Evolutionary conservation across 2,329 filamentous ascomycete genomes (phyloP).

Genomic region (Anthostomella pinea): DNA sequence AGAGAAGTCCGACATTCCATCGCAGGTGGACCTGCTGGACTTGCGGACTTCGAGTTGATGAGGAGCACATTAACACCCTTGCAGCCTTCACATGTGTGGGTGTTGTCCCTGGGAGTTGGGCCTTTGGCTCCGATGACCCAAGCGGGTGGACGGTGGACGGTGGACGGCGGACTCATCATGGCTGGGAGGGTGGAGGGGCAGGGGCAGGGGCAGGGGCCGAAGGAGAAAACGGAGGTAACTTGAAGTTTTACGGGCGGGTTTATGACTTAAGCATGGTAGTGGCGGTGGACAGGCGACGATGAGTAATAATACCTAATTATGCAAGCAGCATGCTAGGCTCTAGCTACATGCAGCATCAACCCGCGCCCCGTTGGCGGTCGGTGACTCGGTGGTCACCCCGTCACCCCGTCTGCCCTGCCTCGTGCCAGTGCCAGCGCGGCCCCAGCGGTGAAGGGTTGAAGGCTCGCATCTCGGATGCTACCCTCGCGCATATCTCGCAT

Average conservation of each 20-base stretch:
- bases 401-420: too few relatives aligned
- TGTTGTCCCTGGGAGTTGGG: too few relatives aligned
- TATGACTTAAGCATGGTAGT: constrained; percentile 26
- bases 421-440: constrained; percentile 8
- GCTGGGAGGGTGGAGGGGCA: background rate
- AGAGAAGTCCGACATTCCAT: constrained; percentile 23
- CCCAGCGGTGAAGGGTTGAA: constrained; percentile 10
- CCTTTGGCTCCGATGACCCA: constrained; percentile 28
- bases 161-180: too few relatives aligned
- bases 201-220: constrained; percentile 1
- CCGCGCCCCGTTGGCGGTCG: too few relatives aligned
- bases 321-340: too few relatives aligned
- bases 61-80: constrained; percentile 3
- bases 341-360: too few relatives aligned
- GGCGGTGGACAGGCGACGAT: constrained; percentile 14
- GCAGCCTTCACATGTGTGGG: too few relatives aligned
- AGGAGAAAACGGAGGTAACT: constrained; percentile 14
- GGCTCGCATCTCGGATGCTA: constrained; percentile 13
- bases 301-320: constrained; percentile 17
- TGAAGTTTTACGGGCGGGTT: constrained; percentile 19
- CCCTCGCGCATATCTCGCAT: constrained; percentile 17
- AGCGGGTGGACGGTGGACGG: too few relatives aligned
- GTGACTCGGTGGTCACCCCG: too few relatives aligned
- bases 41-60: constrained; percentile 3
- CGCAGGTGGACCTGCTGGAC: too few relatives aligned